Percentiles rank a stretch among this genome's conserved stretches.
Evolutionary conservation across 148 eudicot genomes (phyloP).

Genomic region (Chenopodium berlandieri): DNA sequence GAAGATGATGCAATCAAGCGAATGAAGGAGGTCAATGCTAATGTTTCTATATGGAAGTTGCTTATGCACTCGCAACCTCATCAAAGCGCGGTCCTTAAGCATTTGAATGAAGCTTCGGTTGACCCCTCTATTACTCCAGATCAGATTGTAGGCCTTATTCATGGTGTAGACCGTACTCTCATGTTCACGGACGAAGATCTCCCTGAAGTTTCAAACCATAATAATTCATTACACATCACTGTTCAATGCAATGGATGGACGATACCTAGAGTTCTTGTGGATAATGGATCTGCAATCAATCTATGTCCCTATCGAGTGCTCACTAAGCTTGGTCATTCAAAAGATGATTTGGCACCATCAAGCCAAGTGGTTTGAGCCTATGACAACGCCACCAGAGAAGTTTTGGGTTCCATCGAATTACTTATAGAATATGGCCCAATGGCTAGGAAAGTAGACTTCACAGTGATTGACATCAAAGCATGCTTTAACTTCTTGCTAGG

Average conservation of each 20-base stretch:
- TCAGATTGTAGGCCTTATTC: neutral
- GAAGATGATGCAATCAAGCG: slow-evolving; percentile 1
- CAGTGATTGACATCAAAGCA: neutral
- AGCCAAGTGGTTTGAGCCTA: neutral
- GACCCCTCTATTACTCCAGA: neutral
- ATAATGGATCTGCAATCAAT: neutral
- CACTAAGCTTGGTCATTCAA: neutral
- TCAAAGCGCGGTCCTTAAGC: neutral
- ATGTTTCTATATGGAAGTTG: neutral
- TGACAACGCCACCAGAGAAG: neutral
- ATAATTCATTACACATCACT: neutral
- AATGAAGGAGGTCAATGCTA: neutral
- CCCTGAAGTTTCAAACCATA: neutral
- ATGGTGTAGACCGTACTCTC: neutral
- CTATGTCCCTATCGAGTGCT: neutral
- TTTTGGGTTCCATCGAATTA: neutral
- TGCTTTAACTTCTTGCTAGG: neutral
- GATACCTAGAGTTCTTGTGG: neutral
- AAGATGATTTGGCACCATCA: neutral
- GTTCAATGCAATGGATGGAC: neutral
- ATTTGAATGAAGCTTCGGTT: neutral
- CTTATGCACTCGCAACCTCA: neutral
- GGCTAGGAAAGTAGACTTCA: neutral
- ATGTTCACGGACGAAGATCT: neutral
- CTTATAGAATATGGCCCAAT: neutral